Evolutionary conservation across 495 filamentous ascomycete genomes (phyloP).

Genomic region (Podospora tetraspora): DNA sequence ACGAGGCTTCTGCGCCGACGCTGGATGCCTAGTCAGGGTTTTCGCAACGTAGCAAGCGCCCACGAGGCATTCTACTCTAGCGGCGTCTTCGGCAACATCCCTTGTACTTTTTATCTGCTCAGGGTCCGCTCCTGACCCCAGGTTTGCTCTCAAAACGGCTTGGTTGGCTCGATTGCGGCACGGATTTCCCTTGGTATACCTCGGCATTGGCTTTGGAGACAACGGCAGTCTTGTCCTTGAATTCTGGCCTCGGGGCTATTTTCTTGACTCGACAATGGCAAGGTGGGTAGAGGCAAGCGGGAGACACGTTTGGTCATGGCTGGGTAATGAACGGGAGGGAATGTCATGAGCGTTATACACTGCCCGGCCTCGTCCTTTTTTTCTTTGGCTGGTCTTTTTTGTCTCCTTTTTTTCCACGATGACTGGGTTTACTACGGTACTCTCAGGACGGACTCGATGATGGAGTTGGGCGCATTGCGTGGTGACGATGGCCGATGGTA

Average conservation of each 20-base stretch:
- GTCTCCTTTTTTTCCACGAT: neutral
- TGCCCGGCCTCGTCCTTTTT: neutral
- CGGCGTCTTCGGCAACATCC: neutral
- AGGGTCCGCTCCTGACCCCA: neutral
- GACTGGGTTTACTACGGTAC: neutral
- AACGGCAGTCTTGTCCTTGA: neutral
- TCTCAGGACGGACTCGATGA: neutral
- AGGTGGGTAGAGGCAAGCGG: neutral
- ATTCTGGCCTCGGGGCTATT: neutral
- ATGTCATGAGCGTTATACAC: neutral
- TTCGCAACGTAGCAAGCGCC: neutral
- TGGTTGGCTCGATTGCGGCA: neutral
- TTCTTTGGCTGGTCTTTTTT: neutral
- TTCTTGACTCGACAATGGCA: neutral
- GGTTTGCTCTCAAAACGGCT: neutral
- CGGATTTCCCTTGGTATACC: slow-evolving; percentile 9
- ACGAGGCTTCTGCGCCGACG: neutral
- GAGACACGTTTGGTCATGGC: neutral
- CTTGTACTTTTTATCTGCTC: neutral
- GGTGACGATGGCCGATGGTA: slow-evolving; percentile 5
- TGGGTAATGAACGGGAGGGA: neutral
- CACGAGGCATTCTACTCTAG: neutral
- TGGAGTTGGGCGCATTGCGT: slow-evolving; percentile 11
- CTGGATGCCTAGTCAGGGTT: neutral
- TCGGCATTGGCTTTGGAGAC: slow-evolving; percentile 3